Evolutionary conservation across 805 yeast species (phyloP).

Genomic region (Tetrapisispora taiwanensis): DNA sequence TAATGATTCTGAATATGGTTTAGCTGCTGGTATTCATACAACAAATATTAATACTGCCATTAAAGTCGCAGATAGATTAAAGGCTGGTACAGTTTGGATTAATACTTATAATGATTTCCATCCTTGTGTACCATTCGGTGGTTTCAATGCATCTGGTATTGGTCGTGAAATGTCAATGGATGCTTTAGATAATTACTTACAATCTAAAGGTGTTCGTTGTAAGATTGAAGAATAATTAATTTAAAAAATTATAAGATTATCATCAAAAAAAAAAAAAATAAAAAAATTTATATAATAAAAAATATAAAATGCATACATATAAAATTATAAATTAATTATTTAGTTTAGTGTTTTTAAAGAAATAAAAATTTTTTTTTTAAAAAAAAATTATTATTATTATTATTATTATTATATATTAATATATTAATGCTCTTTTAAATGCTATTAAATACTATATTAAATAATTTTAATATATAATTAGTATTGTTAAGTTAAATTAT

Average conservation of each 20-base stretch:
- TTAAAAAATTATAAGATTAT: neutral
- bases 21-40: conserved; percentile 85
- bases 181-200: conserved; percentile 74
- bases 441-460: too few species aligned
- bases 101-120: conserved; percentile 83
- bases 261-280: neutral
- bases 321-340: neutral
- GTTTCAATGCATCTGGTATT: conserved; percentile 76
- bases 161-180: conserved; percentile 90
- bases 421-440: too few species aligned
- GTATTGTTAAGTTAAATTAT: too few species aligned
- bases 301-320: neutral
- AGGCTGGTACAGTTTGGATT: conserved; percentile 77
- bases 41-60: conserved; percentile 54
- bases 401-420: too few species aligned
- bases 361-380: too few species aligned
- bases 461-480: too few species aligned
- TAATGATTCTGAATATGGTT: conserved; percentile 70
- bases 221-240: conserved; percentile 1
- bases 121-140: conserved; percentile 83
- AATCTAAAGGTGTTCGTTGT: conserved; percentile 60
- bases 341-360: neutral
- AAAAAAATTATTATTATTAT: too few species aligned
- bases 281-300: neutral
- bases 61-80: conserved; percentile 53